Conservation (phyloP, 441 rosid species). For the Populus tomentosa region DNA sequence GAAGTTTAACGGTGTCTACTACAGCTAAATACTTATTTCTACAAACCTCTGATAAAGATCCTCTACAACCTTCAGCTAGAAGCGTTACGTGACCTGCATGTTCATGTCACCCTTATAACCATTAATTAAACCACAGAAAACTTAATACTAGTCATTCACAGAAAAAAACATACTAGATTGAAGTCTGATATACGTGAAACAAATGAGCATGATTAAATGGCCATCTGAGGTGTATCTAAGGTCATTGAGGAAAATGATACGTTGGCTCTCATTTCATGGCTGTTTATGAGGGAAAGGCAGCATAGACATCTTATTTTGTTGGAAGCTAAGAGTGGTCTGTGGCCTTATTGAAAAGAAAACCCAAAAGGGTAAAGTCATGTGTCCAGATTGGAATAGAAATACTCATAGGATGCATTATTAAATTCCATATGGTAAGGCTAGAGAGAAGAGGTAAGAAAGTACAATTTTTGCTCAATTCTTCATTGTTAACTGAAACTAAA, state of each 20-base stretch:
- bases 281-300: neutral
- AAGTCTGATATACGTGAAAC: neutral
- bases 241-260: neutral
- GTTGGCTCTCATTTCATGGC: neutral
- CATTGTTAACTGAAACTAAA: neutral
- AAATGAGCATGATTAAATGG: neutral
- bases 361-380: neutral
- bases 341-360: neutral
- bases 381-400: neutral
- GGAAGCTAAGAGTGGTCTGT: neutral
- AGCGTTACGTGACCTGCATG: constrained; percentile 68
- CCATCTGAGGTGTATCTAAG: neutral
- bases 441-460: neutral
- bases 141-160: constrained; percentile 1
- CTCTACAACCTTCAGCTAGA: constrained; percentile 95
- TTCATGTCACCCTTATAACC: constrained; percentile 14
- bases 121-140: constrained; percentile 2
- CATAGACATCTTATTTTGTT: neutral
- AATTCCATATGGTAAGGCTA: neutral
- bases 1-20: constrained; percentile 1
- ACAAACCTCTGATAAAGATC: constrained; percentile 91
- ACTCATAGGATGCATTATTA: neutral
- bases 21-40: constrained; percentile 20
- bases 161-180: neutral
- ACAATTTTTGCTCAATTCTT: neutral